phyloP scores from a whole-genome alignment of 345 rosid species.

The Jatropha curcas region DNA sequence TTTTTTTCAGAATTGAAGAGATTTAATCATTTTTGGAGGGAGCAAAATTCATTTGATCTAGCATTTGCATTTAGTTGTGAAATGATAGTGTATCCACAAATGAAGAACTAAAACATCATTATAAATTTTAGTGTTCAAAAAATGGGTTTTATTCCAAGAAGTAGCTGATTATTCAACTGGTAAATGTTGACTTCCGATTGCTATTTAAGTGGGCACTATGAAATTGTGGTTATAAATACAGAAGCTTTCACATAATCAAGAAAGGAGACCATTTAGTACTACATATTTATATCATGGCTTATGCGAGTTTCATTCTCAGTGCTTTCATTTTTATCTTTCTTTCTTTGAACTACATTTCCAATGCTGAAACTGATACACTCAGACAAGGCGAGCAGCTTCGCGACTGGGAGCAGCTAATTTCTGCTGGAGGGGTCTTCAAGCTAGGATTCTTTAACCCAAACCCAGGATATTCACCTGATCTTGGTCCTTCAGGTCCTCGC shows the following conservation, averaged over 20 bases:
- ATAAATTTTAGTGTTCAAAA: too few species aligned
- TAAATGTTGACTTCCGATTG: too few species aligned
- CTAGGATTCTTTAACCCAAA: constrained; percentile 62
- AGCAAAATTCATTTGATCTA: too few species aligned
- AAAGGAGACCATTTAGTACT: neutral
- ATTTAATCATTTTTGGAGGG: too few species aligned
- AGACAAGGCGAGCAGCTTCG: constrained; percentile 52
- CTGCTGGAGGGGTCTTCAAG: constrained; percentile 43
- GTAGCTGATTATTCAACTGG: too few species aligned
- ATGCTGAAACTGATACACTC: constrained; percentile 30
- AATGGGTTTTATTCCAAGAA: too few species aligned
- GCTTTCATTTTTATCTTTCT: neutral
- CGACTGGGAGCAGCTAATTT: constrained; percentile 59
- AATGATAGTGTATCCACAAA: too few species aligned
- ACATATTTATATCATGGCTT: neutral
- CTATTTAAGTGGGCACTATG: too few species aligned
- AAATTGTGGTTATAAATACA: neutral
- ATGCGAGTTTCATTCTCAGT: neutral
- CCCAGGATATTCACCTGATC: constrained; percentile 9
- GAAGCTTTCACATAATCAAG: neutral
- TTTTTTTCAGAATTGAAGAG: too few species aligned
- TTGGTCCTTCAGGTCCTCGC: constrained; percentile 44
- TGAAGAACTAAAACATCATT: too few species aligned
- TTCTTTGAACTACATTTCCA: neutral
- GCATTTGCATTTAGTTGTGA: too few species aligned